Percentiles rank a stretch among this genome's conserved stretches.
phyloP scores from a whole-genome alignment of 2,329 filamentous ascomycete species.

The Calonectria pauciramosa region DNA sequence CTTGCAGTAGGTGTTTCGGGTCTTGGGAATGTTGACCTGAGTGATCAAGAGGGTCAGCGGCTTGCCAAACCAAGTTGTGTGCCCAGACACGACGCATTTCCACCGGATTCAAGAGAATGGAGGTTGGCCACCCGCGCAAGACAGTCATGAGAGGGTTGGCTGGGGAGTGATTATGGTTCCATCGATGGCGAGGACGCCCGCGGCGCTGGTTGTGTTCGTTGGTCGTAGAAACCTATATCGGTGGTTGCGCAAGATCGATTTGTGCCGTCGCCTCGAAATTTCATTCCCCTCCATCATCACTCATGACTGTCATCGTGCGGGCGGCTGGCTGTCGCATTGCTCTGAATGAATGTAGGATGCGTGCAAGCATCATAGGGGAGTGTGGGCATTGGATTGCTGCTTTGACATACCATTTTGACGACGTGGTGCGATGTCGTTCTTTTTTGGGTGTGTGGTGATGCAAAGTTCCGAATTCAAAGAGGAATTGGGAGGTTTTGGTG shows the following conservation, averaged over 20 bases:
- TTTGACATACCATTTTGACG: conserved; percentile 64
- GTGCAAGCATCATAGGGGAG: conserved; percentile 25
- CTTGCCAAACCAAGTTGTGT: conserved; percentile 30
- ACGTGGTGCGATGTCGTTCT: conserved; percentile 59
- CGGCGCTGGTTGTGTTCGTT: conserved; percentile 28
- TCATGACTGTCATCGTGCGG: conserved; percentile 50
- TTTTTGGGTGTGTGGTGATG: conserved; percentile 58
- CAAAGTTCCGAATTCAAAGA: conserved; percentile 52
- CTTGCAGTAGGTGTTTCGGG: conserved; percentile 97
- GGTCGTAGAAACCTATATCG: conserved; percentile 31
- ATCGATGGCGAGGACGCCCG: conserved; percentile 12
- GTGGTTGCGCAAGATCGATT: conserved; percentile 35
- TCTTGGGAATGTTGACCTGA: conserved; percentile 98
- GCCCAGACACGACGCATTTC: conserved; percentile 21
- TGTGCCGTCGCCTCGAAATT: conserved; percentile 40
- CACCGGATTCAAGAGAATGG: conserved; percentile 18
- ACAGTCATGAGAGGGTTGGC: conserved; percentile 37
- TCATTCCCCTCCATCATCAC: conserved; percentile 41
- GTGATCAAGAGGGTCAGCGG: conserved; percentile 48
- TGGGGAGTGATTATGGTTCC: conserved; percentile 9
- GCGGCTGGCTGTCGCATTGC: conserved; percentile 42
- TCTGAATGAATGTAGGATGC: conserved; percentile 23
- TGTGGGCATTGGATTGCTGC: conserved; percentile 36
- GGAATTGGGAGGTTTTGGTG: conserved; percentile 59
- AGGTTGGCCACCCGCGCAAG: conserved; percentile 29